Evolutionary conservation across 768 basidiomycete genomes (phyloP), one percentile per base, ranked within the genome.

Genomic region (Boletus reticulatus): DNA sequence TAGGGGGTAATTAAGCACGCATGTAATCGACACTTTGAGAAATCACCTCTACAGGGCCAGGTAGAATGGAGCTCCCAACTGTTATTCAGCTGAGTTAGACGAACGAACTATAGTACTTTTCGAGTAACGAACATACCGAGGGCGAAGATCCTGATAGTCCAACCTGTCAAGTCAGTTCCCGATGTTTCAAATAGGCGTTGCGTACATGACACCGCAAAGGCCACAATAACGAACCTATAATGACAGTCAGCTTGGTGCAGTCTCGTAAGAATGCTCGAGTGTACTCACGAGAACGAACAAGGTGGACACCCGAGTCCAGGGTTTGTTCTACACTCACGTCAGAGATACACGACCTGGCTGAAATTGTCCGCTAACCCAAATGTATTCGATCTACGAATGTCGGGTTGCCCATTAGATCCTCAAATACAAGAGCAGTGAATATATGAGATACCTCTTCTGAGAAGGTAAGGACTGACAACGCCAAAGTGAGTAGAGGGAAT

Each of bases 171-270:
- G 14, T 55, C 9, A 53, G 47, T 22, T n/a, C 45, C 11, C 8
- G 4, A 27, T 17, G 6, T 11, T 9, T 43, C 9, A 14, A 17
- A 34, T 24, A 34, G 14, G 29, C 22, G 2, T 17, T 5, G 22
- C 53, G n/a, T 34, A 63, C 62, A 41, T n/a, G 20, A 48, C 29
- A 7, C 12, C 13, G 10, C 44, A 56, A 20, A 56, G 54, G 13
- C 62, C 57, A 7, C 12, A 22, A 22, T 64, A 64, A 19, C 62
- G 62, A 19, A 46, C 27, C 62, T 63, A 32, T 22, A 10, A 19
- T 7, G 4, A 20, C 0, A 36, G 19, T 58, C 8, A 38, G 24
- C 16, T 10, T 13, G 1, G 55, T 3, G 19, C 7, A 6, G 0
- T 13, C 1, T 31, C 3, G 1, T 12, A 6, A 8, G 29, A 27